A percentile compares a stretch with the other conserved stretches of the same genome.
phyloP scores from a whole-genome alignment of 2,329 filamentous ascomycete genomes.

The Pseudogymnoascus sp. region DNA sequence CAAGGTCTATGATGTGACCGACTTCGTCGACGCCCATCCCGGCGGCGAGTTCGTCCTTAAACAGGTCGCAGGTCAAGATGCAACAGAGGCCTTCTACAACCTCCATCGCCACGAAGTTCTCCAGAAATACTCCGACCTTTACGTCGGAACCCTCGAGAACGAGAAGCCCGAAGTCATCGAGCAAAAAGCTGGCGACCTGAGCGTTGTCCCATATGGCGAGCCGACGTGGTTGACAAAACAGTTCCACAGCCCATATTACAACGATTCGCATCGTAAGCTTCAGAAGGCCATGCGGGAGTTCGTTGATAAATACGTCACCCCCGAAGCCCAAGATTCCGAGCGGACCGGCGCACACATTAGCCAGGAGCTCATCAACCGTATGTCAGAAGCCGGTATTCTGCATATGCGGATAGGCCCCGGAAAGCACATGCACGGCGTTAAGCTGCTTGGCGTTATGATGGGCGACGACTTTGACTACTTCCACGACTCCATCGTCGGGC shows the following conservation, averaged over 20 bases:
- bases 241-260: constrained; percentile 76
- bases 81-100: constrained; percentile 81
- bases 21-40: constrained; percentile 79
- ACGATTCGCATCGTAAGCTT: constrained; percentile 61
- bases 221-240: constrained; percentile 71
- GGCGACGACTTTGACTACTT: constrained; percentile 83
- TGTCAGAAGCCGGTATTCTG: constrained; percentile 65
- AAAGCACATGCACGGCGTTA: constrained; percentile 67
- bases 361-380: constrained; percentile 65
- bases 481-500: constrained; percentile 68
- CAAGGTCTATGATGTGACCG: constrained; percentile 77
- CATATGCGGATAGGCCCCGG: constrained; percentile 81
- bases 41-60: constrained; percentile 72
- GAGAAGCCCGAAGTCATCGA: constrained; percentile 69
- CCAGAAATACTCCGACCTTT: constrained; percentile 66
- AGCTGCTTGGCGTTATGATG: constrained; percentile 60
- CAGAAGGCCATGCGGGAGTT: constrained; percentile 66
- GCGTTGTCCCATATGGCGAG: constrained; percentile 74
- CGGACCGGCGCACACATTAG: constrained; percentile 63
- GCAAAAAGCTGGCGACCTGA: constrained; percentile 63
- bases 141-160: constrained; percentile 66
- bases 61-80: constrained; percentile 75
- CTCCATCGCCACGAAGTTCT: constrained; percentile 87
- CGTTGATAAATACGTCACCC: constrained; percentile 60
- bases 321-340: constrained; percentile 72